Evolutionary conservation across 768 basidiomycete species (phyloP).

Genomic region (Suillus plorans): DNA sequence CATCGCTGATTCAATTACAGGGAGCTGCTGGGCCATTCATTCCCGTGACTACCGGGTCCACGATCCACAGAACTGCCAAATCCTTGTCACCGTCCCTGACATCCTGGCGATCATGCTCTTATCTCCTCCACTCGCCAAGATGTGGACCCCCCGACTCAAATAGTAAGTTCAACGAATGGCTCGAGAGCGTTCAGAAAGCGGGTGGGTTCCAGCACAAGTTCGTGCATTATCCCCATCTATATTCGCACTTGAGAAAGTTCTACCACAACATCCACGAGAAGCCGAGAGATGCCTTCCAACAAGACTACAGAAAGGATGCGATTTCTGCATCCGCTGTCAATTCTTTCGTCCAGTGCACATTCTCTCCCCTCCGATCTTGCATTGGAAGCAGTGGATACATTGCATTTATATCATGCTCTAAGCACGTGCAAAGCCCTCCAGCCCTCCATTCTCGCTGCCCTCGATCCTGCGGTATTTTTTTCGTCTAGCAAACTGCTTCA

Average conservation of each 20-base stretch:
- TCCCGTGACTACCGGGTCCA: conserved; percentile 64
- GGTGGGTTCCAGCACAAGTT: conserved; percentile 60
- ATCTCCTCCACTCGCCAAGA: conserved; percentile 58
- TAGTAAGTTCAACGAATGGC: conserved; percentile 69
- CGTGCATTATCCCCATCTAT: conserved; percentile 65
- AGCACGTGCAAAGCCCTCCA: conserved; percentile 23
- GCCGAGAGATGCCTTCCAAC: conserved; percentile 27
- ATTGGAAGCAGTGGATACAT: conserved; percentile 58
- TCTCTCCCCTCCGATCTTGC: conserved; percentile 61
- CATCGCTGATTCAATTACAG: conserved; percentile 29
- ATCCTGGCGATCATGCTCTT: conserved; percentile 70
- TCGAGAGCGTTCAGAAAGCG: conserved; percentile 56
- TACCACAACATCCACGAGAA: conserved; percentile 41
- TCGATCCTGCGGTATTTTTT: conserved; percentile 51
- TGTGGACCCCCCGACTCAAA: conserved; percentile 64
- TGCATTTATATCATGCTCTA: conserved; percentile 52
- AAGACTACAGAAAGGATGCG: conserved; percentile 39
- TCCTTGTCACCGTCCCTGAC: conserved; percentile 73
- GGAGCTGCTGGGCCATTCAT: conserved; percentile 63
- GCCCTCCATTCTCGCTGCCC: conserved; percentile 16
- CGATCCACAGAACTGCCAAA: conserved; percentile 67
- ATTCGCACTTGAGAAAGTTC: conserved; percentile 73
- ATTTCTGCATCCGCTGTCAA: conserved; percentile 64
- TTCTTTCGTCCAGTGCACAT: conserved; percentile 53
- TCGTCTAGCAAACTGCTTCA: conserved; percentile 38